A percentile compares a stretch with the other conserved stretches of the same genome.
These are phyloP conservation scores for Tripterygium wilfordii DNA, from an alignment of 177 flowering plant species.

Conservation along the genomic window DNA sequence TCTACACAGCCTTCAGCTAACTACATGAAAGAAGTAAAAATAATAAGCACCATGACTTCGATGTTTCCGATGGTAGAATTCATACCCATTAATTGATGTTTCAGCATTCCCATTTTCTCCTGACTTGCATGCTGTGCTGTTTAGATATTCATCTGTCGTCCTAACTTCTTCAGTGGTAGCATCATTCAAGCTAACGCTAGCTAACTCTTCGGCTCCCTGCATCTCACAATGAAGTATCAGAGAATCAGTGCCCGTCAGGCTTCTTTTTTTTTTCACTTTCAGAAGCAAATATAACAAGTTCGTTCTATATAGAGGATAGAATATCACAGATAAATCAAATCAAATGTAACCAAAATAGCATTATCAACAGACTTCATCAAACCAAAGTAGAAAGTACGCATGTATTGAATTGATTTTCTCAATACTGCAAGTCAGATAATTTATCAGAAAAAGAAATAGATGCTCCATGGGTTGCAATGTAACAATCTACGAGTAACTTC, in stretches of 20 bases:
- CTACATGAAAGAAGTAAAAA: background rate
- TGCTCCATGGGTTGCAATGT: no score
- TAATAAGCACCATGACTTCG: background rate
- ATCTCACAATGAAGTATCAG: background rate
- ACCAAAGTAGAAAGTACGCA: no score
- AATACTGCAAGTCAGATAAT: background rate
- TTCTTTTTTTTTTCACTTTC: no score
- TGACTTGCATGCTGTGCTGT: conserved; percentile 1
- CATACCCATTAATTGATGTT: conserved; percentile 23
- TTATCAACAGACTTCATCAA: no score
- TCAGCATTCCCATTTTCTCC: conserved; percentile 13
- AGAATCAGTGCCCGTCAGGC: no score
- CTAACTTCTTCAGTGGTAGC: conserved; percentile 15
- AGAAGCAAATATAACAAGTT: no score
- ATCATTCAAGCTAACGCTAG: conserved; percentile 1
- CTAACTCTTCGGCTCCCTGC: conserved; percentile 17
- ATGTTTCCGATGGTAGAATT: background rate
- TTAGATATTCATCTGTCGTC: conserved; percentile 3
- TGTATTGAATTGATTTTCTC: background rate
- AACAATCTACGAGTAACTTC: no score
- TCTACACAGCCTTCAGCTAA: background rate
- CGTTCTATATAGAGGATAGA: no score
- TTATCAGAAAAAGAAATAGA: background rate
- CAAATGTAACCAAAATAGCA: no score
- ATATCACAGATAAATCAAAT: no score